Evolutionary conservation across 306 rosid species (phyloP), one percentile per base, ranked within the genome.

Genomic region (Trifolium pratense): DNA sequence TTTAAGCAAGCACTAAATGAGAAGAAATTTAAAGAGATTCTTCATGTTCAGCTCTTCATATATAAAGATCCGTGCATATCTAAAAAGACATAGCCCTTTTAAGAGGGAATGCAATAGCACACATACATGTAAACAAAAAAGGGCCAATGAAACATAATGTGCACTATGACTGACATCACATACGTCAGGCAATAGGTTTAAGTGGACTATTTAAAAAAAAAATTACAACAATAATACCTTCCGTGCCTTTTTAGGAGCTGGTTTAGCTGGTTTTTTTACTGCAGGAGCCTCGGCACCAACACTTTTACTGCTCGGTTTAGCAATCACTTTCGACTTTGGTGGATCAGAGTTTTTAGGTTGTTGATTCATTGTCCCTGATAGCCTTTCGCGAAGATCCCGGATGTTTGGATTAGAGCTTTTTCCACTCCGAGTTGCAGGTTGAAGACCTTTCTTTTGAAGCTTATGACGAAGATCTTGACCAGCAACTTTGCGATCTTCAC

Each of bases 381-480:
- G 80, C 89, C 71, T 91, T 83, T 95, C 97, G 6, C 97, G 99
- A 55, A 95, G 90, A 77, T 95, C 99, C 75, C 86, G 83, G 59
- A 73, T 80, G 60, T 87, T 91, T 62, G 97, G 76, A 74, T 61
- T 57, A 68, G 92, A 79, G 66, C 81, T 80, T 64, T 80, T 89
- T 82, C 96, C 97, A 82, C 89, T 74, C 75, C 80, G 91, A 74
- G 75, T 59, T 56, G 86, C 84, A 31, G 90, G 87, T 74, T 84
- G 88, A 70, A 85, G 88, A 78, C 84, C 89, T 84, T 86, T 95
- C 91, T 61, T 90, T 79, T 85, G 99, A 46, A 95, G 97, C 96
- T 95, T 95, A 80, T 80, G 75, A 70, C 97, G 99, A 77, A 95
- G 99, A 89, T 95, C 99, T 49, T 88, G 97, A 58, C 86, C 76